Evolutionary conservation across 805 yeast genomes (phyloP), one percentile per base, ranked within the genome.

Genomic region (Pichia rugopelliculosa): DNA sequence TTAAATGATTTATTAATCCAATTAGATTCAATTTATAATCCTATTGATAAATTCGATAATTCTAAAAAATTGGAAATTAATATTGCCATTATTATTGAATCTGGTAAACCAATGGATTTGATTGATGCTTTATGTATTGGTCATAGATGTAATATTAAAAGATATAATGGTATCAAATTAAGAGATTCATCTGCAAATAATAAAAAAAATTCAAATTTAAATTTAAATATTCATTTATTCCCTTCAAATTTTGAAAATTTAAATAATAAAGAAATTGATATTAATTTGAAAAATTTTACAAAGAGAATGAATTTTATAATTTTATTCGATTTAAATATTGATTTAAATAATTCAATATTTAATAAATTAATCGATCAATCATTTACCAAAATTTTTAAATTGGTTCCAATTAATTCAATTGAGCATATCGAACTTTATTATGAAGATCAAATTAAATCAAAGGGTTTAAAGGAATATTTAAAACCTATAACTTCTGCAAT

Each of bases 401-500:
- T 91, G 22, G 79, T 87, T 3, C 84, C 96, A 2, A 76, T 82
- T 49, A 82, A 87, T 57, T 82, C 95, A 3, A 79, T 87, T 23
- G 96, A 91, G 56, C 98, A 91, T 61, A 81, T 88, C 52, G 77
- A 79, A 52, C 58, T 75, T 49, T 68, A 73, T 56, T 75, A 80
- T 69, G 59, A 61, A 50, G 49, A 66, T 51, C 55, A 34, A 51
- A 57, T 18, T 58, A 68, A 66, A 55, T 64, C 56, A 3, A 44
- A 47, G 11, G 45, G 37, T 17, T 60, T 68, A 27, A 70, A 72
- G 22, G 48, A 47, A 20, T 44, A 44, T 24, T 68, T 88, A 39
- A 82, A 79, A 52, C 80, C 79, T 41, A 80, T 84, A 10, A 80
- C 90, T 1, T 87, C 96, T 1, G 88, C 95, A 1, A 74, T 84